phyloP scores from a whole-genome alignment of 768 basidiomycete genomes.

The Scleroderma bovista region DNA sequence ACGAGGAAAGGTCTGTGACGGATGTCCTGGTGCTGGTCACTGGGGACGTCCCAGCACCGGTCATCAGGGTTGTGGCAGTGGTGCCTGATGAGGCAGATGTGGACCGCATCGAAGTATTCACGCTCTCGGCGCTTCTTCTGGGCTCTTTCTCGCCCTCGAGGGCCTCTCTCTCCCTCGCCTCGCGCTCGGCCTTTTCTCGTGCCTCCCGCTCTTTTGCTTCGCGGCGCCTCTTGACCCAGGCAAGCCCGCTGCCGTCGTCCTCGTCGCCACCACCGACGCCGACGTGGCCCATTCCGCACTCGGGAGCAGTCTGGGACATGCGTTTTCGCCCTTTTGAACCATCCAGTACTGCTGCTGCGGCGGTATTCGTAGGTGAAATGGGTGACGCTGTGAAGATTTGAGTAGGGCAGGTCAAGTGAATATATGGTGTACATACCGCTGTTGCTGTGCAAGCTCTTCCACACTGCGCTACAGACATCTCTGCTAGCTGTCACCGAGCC shows the following conservation, averaged over 20 bases:
- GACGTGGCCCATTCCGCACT: constrained; percentile 27
- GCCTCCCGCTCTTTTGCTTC: constrained; percentile 51
- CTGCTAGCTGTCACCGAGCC: constrained; percentile 42
- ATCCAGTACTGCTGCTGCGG: constrained; percentile 12
- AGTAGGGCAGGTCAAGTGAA: constrained; percentile 8
- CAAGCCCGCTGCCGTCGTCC: constrained; percentile 85
- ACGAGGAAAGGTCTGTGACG: constrained; percentile 1
- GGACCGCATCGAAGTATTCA: constrained; percentile 19
- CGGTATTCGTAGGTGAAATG: constrained; percentile 24
- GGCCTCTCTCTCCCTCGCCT: constrained; percentile 11
- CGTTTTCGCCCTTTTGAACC: constrained; percentile 14
- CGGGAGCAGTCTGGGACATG: constrained; percentile 12
- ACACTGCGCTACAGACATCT: constrained; percentile 24
- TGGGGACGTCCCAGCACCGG: not conserved
- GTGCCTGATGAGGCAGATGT: constrained; percentile 18
- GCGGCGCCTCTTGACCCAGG: constrained; percentile 62
- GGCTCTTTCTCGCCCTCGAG: constrained; percentile 16
- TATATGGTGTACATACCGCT: constrained; percentile 21
- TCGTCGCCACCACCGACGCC: constrained; percentile 36
- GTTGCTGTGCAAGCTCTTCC: constrained; percentile 21
- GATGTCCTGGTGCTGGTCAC: constrained; percentile 1
- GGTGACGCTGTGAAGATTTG: constrained; percentile 4
- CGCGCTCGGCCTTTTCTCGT: constrained; percentile 20
- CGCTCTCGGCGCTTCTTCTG: constrained; percentile 11
- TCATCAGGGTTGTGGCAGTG: constrained; percentile 13